phyloP scores from a whole-genome alignment of 1,284 basidiomycete species.

The Malassezia arunalokei region DNA sequence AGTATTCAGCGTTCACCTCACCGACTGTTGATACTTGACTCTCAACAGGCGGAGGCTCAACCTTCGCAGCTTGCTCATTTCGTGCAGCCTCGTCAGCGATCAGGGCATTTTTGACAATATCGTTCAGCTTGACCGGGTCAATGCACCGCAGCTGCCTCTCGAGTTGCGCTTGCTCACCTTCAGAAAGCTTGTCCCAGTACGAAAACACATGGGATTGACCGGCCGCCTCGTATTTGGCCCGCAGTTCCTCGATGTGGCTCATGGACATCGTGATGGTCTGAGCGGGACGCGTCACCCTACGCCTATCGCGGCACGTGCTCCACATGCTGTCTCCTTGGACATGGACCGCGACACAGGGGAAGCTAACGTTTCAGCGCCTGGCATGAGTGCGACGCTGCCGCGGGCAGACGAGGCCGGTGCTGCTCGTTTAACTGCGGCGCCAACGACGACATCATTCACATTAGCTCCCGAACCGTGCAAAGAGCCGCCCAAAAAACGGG shows the following conservation, averaged over 20 bases:
- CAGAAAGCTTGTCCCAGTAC: conserved; percentile 67
- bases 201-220: conserved; percentile 77
- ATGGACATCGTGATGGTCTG: neutral
- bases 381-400: too few species aligned
- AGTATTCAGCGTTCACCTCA: conserved; percentile 49
- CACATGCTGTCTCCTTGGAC: too few species aligned
- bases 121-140: conserved; percentile 81
- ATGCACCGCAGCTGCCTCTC: conserved; percentile 65
- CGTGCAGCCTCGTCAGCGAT: conserved; percentile 56
- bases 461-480: too few species aligned
- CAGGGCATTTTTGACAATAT: conserved; percentile 68
- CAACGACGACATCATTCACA: too few species aligned
- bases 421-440: too few species aligned
- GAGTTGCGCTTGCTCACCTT: conserved; percentile 58
- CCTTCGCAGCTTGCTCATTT: conserved; percentile 45
- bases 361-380: too few species aligned
- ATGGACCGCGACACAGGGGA: too few species aligned
- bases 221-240: conserved; percentile 52
- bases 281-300: too few species aligned
- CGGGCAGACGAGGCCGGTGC: too few species aligned
- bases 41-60: conserved; percentile 27
- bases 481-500: too few species aligned
- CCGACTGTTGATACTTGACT: conserved; percentile 27
- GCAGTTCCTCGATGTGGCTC: conserved; percentile 14
- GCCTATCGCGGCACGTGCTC: too few species aligned